Evolutionary conservation across 208 protist genomes (phyloP), one percentile per base, ranked within the genome.

Genomic region (Leishmania braziliensis): DNA sequence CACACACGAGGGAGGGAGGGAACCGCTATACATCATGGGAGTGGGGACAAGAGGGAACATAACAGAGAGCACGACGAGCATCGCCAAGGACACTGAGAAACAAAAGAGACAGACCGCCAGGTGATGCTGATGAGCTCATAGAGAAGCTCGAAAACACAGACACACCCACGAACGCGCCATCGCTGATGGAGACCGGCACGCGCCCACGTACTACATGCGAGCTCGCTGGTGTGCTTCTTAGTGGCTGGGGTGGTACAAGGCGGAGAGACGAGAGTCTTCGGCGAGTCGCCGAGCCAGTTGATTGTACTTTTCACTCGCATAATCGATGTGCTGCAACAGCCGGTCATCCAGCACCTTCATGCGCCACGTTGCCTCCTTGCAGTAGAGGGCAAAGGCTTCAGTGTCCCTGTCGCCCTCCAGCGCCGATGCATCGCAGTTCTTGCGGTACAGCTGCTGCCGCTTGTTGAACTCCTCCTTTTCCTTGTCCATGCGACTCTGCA

Each of bases 281-380:
- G 91, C 77, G 4, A 98, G 90, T 33, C 91, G 84, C 78, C 95
- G 90, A 4, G 92, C 93, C 2, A 98, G 88, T 79, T 89, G 81
- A 39, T 87, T 93, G 80, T 98, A 98, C 84, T 94, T 96, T 26
- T 96, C 93, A 69, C 91, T 95, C 3, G 95, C 93, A 33, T 91
- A 87, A 76, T 96, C 93, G 84, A 96, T 95, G 84, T 98, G 95
- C 79, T 95, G 92, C 43, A 90, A 85, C 51, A 98, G 88, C 1
- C 94, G 89, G 81, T 98, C 92, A 76, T 98, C 95, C 26, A 98
- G 85, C 70, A 97, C 92, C 75, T 97, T 96, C 90, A 98, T 97
- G 69, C 92, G 86, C 93, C 94, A 97, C 66, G 93, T 98, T 20
- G 94, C 95, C 74, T 98, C 92, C 81, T 98, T 95, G 84, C 92